These are phyloP conservation scores for Verticillium longisporum DNA, from an alignment of 2,329 filamentous ascomycete genomes.

Conservation along the genomic window DNA sequence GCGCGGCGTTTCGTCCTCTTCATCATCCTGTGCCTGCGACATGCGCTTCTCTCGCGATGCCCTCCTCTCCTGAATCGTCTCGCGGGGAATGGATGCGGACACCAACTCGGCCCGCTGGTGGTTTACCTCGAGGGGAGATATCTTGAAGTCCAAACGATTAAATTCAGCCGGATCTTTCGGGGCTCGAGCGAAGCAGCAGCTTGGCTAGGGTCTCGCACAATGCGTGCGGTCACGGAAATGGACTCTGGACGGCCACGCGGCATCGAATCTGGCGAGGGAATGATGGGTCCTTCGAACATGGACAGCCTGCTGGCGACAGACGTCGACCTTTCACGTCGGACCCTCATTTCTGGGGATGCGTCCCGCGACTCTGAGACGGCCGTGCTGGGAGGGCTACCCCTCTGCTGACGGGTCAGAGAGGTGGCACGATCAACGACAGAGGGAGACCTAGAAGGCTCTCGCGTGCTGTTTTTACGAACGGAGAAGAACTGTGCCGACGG, in stretches of 20 bases:
- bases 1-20: conserved; percentile 32
- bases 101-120: conserved; percentile 36
- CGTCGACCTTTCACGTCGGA: conserved; percentile 38
- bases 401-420: conserved; percentile 23
- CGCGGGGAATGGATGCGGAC: conserved; percentile 24
- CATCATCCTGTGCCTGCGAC: conserved; percentile 27
- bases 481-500: conserved; percentile 53
- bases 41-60: conserved; percentile 32
- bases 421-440: conserved; percentile 37
- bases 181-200: conserved; percentile 32
- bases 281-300: conserved; percentile 38
- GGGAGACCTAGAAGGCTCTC: conserved; percentile 36
- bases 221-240: conserved; percentile 82
- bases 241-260: conserved; percentile 58
- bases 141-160: conserved; percentile 44
- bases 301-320: conserved; percentile 50
- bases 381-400: conserved; percentile 24
- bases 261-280: conserved; percentile 19
- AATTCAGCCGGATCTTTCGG: conserved; percentile 36
- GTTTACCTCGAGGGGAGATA: conserved; percentile 53
- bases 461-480: conserved; percentile 37
- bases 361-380: conserved; percentile 34
- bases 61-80: conserved; percentile 41
- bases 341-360: conserved; percentile 35
- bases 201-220: conserved; percentile 59